A percentile compares a stretch with the other conserved stretches of the same genome.
phyloP scores from a whole-genome alignment of 2,329 filamentous ascomycete genomes.

The Colletotrichum godetiae region DNA sequence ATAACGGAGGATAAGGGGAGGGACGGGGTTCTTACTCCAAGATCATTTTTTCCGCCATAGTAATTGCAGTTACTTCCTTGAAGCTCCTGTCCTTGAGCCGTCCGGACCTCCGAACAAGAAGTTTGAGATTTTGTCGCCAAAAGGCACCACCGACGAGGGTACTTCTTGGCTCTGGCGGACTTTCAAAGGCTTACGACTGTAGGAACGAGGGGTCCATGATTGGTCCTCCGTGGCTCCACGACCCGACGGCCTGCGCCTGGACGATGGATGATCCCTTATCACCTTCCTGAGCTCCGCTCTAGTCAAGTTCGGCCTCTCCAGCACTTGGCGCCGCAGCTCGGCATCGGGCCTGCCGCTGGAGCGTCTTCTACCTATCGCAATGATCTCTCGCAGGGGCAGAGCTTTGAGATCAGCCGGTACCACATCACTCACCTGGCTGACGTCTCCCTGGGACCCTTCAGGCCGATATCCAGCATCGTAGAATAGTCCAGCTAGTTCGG shows the following conservation, averaged over 20 bases:
- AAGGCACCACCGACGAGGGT: background rate
- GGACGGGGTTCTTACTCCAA: background rate
- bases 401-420: too few relatives aligned
- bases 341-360: too few relatives aligned
- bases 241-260: background rate
- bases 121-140: background rate
- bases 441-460: background rate
- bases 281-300: background rate
- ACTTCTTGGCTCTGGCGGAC: too few relatives aligned
- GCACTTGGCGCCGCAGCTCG: background rate
- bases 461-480: constrained; percentile 34
- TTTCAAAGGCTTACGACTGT: background rate
- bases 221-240: background rate
- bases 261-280: background rate
- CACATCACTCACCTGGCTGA: background rate
- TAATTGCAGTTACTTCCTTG: background rate
- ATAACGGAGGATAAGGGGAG: background rate
- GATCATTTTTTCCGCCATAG: background rate
- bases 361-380: background rate
- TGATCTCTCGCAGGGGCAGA: too few relatives aligned
- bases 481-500: constrained; percentile 29
- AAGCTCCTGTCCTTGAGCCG: too few relatives aligned
- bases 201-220: background rate
- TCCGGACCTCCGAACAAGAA: background rate
- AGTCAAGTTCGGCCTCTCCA: background rate